phyloP scores from a whole-genome alignment of 2,329 filamentous ascomycete species.

The Penicillium sp. region DNA sequence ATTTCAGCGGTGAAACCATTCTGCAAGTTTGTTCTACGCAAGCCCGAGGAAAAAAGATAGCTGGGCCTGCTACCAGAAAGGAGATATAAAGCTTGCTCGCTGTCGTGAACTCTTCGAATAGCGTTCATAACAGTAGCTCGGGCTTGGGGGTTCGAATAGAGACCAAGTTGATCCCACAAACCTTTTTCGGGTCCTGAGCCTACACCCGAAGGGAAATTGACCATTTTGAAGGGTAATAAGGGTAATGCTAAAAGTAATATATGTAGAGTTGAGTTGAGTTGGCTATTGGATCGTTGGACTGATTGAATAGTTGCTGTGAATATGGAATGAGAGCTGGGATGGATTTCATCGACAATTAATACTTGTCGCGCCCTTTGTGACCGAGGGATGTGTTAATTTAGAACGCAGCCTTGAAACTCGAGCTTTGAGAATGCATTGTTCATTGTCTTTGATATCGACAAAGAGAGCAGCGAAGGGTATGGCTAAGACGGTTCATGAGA shows the following conservation, averaged over 20 bases:
- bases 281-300: background rate
- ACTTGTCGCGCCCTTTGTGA: background rate
- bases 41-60: background rate
- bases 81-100: fast-evolving
- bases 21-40: fast-evolving
- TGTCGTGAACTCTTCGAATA: background rate
- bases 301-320: background rate
- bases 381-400: background rate
- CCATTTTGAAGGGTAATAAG: background rate
- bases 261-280: background rate
- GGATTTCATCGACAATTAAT: background rate
- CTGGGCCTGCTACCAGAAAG: fast-evolving
- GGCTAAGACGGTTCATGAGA: background rate
- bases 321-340: background rate
- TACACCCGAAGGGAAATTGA: background rate
- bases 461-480: background rate
- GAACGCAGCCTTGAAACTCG: background rate
- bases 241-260: background rate
- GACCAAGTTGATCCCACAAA: background rate
- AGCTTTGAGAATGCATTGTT: background rate
- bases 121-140: background rate
- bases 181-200: background rate
- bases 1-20: background rate
- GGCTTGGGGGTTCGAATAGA: background rate
- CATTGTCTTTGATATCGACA: background rate